Base-by-base conservation (phyloP, 371 early-diverging fungal genomes). In the Mortierella sp. region DNA sequence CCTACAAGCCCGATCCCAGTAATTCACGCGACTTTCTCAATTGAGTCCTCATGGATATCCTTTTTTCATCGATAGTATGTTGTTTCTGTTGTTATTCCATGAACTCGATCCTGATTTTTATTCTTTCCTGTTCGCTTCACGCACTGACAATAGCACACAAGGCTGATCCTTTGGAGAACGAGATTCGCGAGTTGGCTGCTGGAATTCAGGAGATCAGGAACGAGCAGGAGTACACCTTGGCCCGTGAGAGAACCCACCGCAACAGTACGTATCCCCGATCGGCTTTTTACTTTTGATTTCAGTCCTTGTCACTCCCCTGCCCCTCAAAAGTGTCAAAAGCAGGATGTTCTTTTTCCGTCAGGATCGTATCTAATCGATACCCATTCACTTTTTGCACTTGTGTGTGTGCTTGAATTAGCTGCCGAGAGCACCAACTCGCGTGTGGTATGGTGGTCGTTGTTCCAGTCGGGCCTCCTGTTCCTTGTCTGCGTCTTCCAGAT, bases 401-500 rank as follows among this genome's bases (percentile, higher is more conserved):
- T 45, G 2, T 24, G 58, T 70, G 26, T 39, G 61, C 8, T 64
- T 3, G 37, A 52, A 48, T n/a, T 85, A 94, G 94, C 95, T 79
- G 93, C 92, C 74, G 93, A 94, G 83, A 91, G 90, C 82, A 93
- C 94, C n/a, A 93, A 94, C 79, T 76, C 89, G 44, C 92, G 95
- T 75, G 94, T 94, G 44, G 90, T 92, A 69, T 93, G 93, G 92
- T 94, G 95, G 95, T 93, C 94, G n/a, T 74, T 93, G 29, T 86
- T 90, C 64, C 93, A 95, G 84, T 79, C 90, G 45, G 86, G 73
- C 26, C 82, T 94, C 68, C 83, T 95, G 53, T 79, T 91, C 39
- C 88, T 86, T 48, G 94, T 93, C 65, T 92, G 92, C 77, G 76
- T 88, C 52, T 93, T 90, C 89, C 95, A 95, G 80, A 89, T 95